Evolutionary conservation across 805 yeast genomes (phyloP).

Genomic region (Wickerhamomyces queroliae): DNA sequence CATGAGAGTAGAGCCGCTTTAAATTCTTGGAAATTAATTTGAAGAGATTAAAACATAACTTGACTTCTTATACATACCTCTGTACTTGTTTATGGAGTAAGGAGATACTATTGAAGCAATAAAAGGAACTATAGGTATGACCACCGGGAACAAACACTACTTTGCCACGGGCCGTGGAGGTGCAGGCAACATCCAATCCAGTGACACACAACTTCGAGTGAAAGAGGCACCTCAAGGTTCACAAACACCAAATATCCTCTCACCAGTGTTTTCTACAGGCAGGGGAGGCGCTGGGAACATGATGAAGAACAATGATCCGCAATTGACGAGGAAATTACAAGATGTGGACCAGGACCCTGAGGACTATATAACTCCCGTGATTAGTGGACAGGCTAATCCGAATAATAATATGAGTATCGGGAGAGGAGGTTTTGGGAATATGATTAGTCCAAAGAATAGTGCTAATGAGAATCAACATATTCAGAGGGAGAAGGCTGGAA

Average conservation of each 20-base stretch:
- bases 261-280: constrained; percentile 60
- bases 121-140: too few species aligned
- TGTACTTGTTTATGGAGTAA: too few species aligned
- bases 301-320: constrained; percentile 55
- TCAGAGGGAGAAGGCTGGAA: constrained; percentile 14
- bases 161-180: constrained; percentile 80
- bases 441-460: constrained; percentile 32
- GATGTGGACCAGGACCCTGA: constrained; percentile 48
- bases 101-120: too few species aligned
- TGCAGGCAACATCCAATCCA: constrained; percentile 56
- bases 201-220: constrained; percentile 43
- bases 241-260: constrained; percentile 52
- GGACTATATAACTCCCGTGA: constrained; percentile 36
- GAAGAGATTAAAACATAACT: neutral
- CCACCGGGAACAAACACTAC: constrained; percentile 22
- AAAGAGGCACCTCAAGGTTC: constrained; percentile 53
- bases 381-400: constrained; percentile 25
- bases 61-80: too few species aligned
- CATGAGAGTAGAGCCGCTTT: neutral
- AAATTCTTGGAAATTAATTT: neutral
- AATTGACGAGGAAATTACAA: constrained; percentile 55
- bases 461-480: constrained; percentile 14
- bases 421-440: constrained; percentile 64
- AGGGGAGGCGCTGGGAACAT: constrained; percentile 79
- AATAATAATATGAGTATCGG: constrained; percentile 37